A percentile compares a stretch with the other conserved stretches of the same genome.
Conservation (phyloP, 1,284 basidiomycete species). For the Rhodotorula glutinis region DNA sequence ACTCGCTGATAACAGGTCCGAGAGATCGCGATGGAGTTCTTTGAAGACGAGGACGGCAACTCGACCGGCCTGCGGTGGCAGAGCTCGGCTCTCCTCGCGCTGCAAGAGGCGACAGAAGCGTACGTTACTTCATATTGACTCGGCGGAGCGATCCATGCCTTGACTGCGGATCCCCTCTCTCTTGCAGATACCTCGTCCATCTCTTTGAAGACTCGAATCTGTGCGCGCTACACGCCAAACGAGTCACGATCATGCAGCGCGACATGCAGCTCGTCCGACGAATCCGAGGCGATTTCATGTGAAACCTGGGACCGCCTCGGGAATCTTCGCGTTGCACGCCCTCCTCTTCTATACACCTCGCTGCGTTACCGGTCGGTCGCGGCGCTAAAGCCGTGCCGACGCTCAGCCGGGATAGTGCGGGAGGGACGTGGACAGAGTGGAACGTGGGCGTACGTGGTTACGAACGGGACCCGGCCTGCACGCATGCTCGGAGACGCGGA, state of each 20-base stretch:
- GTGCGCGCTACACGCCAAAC: constrained; percentile 96
- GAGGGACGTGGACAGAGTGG: no score
- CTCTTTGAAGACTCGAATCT: constrained; percentile 87
- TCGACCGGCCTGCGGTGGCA: constrained; percentile 75
- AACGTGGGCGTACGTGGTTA: no score
- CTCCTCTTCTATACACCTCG: neutral
- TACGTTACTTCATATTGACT: no score
- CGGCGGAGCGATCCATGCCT: no score
- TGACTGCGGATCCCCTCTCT: no score
- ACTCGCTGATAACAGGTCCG: constrained; percentile 62
- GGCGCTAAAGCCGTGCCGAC: no score
- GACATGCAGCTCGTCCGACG: constrained; percentile 95
- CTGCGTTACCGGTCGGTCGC: neutral
- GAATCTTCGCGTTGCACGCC: neutral
- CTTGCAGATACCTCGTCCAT: constrained; percentile 63
- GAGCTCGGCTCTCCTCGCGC: constrained; percentile 77
- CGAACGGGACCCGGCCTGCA: no score
- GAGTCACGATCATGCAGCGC: constrained; percentile 96
- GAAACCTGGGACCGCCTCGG: neutral
- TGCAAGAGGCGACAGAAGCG: constrained; percentile 93
- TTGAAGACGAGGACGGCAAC: constrained; percentile 38
- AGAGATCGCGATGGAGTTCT: constrained; percentile 73
- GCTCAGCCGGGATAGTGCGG: no score
- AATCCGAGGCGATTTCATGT: constrained; percentile 66
- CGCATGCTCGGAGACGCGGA: no score